These are phyloP conservation scores for Mycena olivaceomarginata DNA, from an alignment of 768 basidiomycete genomes.

Conservation along the genomic window DNA sequence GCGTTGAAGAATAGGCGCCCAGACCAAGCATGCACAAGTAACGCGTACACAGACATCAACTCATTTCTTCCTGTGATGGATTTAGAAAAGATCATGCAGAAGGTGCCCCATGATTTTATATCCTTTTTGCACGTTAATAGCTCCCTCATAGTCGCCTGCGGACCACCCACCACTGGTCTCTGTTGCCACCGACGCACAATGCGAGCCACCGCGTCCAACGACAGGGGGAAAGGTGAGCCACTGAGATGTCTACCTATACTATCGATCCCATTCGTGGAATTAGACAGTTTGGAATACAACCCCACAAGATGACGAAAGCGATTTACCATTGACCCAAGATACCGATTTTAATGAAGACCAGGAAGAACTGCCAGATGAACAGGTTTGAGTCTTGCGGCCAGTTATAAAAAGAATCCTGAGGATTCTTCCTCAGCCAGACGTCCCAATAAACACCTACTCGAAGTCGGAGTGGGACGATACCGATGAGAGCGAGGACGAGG, in stretches of 20 bases:
- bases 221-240: conserved; percentile 11
- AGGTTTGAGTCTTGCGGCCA: background rate
- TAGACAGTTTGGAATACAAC: conserved; percentile 15
- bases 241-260: background rate
- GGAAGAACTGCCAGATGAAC: background rate
- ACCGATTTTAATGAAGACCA: background rate
- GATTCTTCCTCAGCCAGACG: background rate
- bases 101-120: background rate
- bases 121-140: background rate
- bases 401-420: background rate
- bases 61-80: background rate
- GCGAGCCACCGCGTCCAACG: background rate
- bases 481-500: conserved; percentile 2
- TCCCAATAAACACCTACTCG: background rate
- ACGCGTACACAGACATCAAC: conserved; percentile 26
- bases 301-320: background rate
- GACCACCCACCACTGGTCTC: background rate
- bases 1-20: background rate
- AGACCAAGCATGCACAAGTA: background rate
- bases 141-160: background rate
- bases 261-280: background rate
- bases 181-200: background rate
- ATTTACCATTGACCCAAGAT: background rate
- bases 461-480: conserved; percentile 16
- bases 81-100: background rate